These are phyloP conservation scores for Penicillium crustosum DNA, from an alignment of 2,329 filamentous ascomycete genomes.

Conservation along the genomic window DNA sequence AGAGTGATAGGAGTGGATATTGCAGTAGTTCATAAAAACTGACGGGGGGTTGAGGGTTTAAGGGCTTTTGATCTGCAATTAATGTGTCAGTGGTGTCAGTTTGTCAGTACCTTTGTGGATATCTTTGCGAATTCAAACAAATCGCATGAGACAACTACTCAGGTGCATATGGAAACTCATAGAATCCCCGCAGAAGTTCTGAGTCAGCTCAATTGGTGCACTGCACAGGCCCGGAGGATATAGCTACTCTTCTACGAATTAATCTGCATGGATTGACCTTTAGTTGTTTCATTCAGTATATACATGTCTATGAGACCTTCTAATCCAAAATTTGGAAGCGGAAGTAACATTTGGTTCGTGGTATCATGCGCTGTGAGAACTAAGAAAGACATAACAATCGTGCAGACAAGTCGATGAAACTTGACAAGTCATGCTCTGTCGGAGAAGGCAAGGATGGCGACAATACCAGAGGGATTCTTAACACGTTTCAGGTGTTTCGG, in stretches of 20 bases:
- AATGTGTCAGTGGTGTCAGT: background rate
- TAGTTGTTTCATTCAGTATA: conserved; percentile 16
- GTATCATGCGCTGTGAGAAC: conserved; percentile 32
- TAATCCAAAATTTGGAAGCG: conserved; percentile 16
- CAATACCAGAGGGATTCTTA: background rate
- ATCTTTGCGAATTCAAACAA: background rate
- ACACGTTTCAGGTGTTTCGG: background rate
- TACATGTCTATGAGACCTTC: conserved; percentile 20
- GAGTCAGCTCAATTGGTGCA: conserved; percentile 22
- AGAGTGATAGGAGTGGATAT: conserved; percentile 6
- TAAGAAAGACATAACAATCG: conserved; percentile 7
- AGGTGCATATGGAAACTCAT: conserved; percentile 32
- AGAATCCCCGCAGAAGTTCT: conserved; percentile 38
- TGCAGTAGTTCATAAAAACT: background rate
- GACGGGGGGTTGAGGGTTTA: background rate
- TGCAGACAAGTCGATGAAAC: background rate
- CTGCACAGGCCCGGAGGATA: background rate
- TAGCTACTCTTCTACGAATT: background rate
- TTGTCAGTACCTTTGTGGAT: background rate
- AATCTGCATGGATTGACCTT: background rate
- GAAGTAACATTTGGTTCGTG: conserved; percentile 26
- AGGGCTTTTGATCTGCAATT: background rate
- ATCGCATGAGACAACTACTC: background rate
- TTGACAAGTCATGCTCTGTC: conserved; percentile 1
- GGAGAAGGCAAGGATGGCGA: background rate